Base-by-base conservation (phyloP, 2,329 filamentous ascomycete genomes). In the Pseudopithomyces chartarum region DNA sequence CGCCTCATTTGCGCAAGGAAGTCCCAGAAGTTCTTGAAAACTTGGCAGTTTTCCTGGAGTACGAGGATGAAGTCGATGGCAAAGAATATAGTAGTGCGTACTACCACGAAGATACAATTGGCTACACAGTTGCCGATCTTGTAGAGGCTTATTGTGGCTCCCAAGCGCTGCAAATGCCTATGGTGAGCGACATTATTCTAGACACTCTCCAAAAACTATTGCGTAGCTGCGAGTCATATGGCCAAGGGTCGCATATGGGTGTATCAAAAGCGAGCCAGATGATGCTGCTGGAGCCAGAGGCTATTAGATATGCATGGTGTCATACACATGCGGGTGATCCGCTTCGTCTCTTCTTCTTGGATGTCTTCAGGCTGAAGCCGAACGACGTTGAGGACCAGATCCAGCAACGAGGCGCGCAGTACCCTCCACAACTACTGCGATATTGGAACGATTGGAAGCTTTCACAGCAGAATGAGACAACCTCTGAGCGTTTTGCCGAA, bases 141-240 rank as follows among this genome's bases (percentile, higher is more conserved):
- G 32, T 62, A 3, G 40, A 54, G 22, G 54, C 48, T 1, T 61
- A 59, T 20, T 48, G 44, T n/a, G 32, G 55, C 17, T 56, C 55
- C 6, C 54, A 57, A 29, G 19, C n/a, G 3, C 46, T 59, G 42
- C n/a, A 38, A 1, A 56, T 44, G 10, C 47, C 46, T 2, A 32
- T 38, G 15, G 54, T 61, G 7, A 42, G 59, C 54, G 57, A 61
- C 20, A 54, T 60, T 33, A 48, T 61, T 6, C 33, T 61, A 3
- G 49, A 59, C 19, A 36, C 57, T 5, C 29, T 60, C 6, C 15
- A 29, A 3, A 26, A 45, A 13, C 20, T 57, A 8, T n/a, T 61
- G 3, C 3, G 26, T 6, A 39, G 49, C 15, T 42, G n/a, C n/a
- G n/a, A n/a, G n/a, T n/a, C n/a, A n/a, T n/a, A n/a, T n/a, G n/a